These are phyloP conservation scores for Myxozyma udenii DNA, from an alignment of 805 yeast species.

Conservation along the genomic window DNA sequence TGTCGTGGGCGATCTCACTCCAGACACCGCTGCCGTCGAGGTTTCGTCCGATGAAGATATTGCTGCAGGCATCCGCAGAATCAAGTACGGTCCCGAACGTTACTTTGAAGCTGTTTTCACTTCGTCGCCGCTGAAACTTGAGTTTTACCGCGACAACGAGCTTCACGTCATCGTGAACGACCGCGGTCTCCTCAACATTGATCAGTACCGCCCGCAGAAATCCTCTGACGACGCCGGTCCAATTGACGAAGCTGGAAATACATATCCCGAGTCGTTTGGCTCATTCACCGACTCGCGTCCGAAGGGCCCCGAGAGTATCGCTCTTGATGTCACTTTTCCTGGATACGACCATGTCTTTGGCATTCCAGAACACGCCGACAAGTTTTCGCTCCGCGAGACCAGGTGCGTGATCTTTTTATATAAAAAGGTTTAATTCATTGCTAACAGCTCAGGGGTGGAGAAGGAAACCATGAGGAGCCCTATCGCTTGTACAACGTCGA, in stretches of 20 bases:
- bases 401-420: conserved; percentile 16
- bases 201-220: conserved; percentile 65
- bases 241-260: conserved; percentile 7
- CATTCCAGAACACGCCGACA: conserved; percentile 95
- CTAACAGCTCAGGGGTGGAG: conserved; percentile 30
- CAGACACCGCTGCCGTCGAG: conserved; percentile 23
- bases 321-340: conserved; percentile 65
- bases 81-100: conserved; percentile 42
- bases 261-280: conserved; percentile 73
- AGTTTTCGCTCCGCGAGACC: conserved; percentile 71
- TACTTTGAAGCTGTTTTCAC: conserved; percentile 46
- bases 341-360: conserved; percentile 73
- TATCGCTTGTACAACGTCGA: conserved; percentile 90
- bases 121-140: conserved; percentile 51
- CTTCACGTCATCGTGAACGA: conserved; percentile 63
- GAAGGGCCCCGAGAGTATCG: conserved; percentile 87
- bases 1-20: conserved; percentile 38
- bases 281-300: conserved; percentile 61
- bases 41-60: conserved; percentile 11
- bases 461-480: conserved; percentile 53
- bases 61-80: conserved; percentile 6
- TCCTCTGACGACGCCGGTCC: conserved; percentile 31
- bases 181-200: conserved; percentile 68
- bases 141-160: conserved; percentile 46
- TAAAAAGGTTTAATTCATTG: conserved; percentile 16